A percentile compares a stretch with the other conserved stretches of the same genome.
These are phyloP conservation scores for Halophytophthora batemanensis DNA, from an alignment of 352 stramenopile species.

Conservation along the genomic window DNA sequence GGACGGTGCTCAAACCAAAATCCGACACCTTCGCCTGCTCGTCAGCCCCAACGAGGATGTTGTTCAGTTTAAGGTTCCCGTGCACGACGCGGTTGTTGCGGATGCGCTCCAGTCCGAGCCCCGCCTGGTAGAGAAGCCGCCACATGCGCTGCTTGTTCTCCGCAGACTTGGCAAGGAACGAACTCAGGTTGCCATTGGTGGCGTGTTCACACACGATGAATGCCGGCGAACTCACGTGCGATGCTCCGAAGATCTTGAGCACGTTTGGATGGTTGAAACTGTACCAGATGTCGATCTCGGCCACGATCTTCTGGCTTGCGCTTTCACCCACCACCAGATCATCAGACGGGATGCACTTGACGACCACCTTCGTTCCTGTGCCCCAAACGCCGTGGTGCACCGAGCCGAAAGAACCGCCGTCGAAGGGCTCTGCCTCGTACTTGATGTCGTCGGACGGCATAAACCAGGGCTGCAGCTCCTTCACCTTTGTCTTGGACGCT, in stretches of 20 bases:
- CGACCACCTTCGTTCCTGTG: slow-evolving; percentile 18
- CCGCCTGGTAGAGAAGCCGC: slow-evolving; percentile 23
- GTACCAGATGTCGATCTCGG: slow-evolving; percentile 24
- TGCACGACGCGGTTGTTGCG: slow-evolving; percentile 44
- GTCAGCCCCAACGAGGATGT: slow-evolving; percentile 17
- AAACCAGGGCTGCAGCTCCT: slow-evolving; percentile 9
- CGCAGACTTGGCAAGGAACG: slow-evolving; percentile 5
- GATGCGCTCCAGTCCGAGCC: slow-evolving; percentile 54
- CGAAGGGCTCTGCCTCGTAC: slow-evolving; percentile 8
- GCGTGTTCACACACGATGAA: slow-evolving; percentile 28
- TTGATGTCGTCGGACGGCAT: slow-evolving; percentile 9
- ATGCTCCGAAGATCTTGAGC: slow-evolving; percentile 26
- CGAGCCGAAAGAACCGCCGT: slow-evolving; percentile 7
- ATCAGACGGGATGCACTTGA: too few relatives aligned
- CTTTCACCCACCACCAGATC: too few relatives aligned
- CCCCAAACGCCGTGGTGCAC: slow-evolving; percentile 12
- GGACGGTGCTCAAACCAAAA: slow-evolving; percentile 17
- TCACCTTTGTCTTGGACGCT: slow-evolving; percentile 1
- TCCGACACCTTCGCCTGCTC: slow-evolving; percentile 20
- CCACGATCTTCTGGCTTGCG: too few relatives aligned
- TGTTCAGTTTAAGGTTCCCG: slow-evolving; percentile 65
- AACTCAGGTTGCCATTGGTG: slow-evolving; percentile 11
- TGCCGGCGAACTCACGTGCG: slow-evolving; percentile 17
- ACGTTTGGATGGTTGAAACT: slow-evolving; percentile 24
- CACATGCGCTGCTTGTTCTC: slow-evolving; percentile 15